Evolutionary conservation across 1,139 yeast genomes (phyloP), one percentile per base, ranked within the genome.

Genomic region (Pneumocystis carinii): DNA sequence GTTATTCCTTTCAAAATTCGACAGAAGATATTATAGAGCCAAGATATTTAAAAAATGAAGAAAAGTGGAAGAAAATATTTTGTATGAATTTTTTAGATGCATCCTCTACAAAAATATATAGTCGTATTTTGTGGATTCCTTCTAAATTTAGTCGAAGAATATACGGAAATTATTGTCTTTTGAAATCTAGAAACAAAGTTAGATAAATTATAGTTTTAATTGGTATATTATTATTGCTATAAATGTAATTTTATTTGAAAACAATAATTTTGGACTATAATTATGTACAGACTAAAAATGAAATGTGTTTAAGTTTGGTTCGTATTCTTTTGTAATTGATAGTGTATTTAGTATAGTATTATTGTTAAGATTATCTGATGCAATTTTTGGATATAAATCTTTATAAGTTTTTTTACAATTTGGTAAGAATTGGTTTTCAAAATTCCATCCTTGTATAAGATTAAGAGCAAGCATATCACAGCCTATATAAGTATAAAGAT

Each of bases 401-500:
- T 48, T 14, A 24, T 8, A 48, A 15, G 14, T 41, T 12, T 48
- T 24, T 48, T 48, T 24, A 24, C 10, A 19, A 24, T 42, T 17
- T 41, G 12, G 14, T 48, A 19, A 24, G 29, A 2, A 12, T n/a
- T 24, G 29, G 12, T 8, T 5, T 14, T 15, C 24, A 59, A 90
- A 90, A 39, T 75, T 75, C 97, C 97, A 90, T 65, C 81, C 82
- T 62, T 77, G 76, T 2, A 87, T 75, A 62, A 90, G 72, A 60
- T 83, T 79, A 24, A 87, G 71, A 0, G 90, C 84, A 60, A 90
- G 73, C 67, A 84, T 81, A 69, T 90, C 96, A 75, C 97, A 90
- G 0, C 97, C 97, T 96, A 90, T 89, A 65, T 95, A 78, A 15
- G 83, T 78, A 70, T 89, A 87, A 64, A 88, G 86, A 59, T 80